Conservation (phyloP, 148 eudicot species). For the Heliosperma pusillum region DNA sequence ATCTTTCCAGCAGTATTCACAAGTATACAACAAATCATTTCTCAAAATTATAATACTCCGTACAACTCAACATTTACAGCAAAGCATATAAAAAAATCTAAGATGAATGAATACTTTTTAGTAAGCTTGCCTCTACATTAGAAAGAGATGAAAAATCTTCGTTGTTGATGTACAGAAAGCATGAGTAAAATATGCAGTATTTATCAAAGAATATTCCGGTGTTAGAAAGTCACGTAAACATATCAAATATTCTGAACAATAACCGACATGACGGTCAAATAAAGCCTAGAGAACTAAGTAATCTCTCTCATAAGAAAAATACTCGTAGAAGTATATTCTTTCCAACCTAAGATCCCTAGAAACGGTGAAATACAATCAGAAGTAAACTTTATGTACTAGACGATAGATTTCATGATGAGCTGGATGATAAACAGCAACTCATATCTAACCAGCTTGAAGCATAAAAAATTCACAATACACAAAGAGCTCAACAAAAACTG, state of each 20-base stretch:
- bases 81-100: not conserved
- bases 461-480: constrained; percentile 5
- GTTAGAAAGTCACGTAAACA: too few species aligned
- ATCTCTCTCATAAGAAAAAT: not conserved
- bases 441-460: not conserved
- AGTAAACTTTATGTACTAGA: not conserved
- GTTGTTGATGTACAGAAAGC: not conserved
- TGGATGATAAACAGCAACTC: not conserved
- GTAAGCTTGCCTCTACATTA: not conserved
- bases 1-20: constrained; percentile 1
- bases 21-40: not conserved
- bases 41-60: not conserved
- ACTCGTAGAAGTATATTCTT: not conserved
- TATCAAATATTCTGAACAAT: not conserved
- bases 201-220: too few species aligned
- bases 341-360: not conserved
- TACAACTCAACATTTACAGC: not conserved
- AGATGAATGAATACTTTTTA: not conserved
- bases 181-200: not conserved
- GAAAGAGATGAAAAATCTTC: not conserved
- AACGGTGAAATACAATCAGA: not conserved
- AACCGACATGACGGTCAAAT: not conserved
- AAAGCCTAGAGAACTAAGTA: not conserved
- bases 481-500: not conserved
- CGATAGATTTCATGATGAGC: not conserved